Base-by-base conservation (phyloP, 148 eudicot species). In the Silene latifolia region DNA sequence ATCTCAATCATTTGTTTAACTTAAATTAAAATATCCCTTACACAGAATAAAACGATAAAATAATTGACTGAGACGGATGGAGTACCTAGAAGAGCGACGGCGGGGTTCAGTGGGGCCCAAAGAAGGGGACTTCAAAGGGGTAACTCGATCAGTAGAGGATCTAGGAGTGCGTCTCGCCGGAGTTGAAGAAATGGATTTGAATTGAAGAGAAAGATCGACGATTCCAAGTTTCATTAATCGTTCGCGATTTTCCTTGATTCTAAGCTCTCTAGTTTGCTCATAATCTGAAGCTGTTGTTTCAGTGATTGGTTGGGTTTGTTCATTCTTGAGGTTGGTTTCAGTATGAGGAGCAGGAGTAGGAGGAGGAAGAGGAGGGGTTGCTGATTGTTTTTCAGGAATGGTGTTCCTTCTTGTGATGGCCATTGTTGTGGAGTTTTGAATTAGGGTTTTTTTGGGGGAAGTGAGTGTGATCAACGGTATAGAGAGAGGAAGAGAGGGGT, bases 21-120 rank as follows among this genome's bases (percentile, higher is more conserved):
- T n/a, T n/a, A n/a, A n/a, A n/a, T n/a, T n/a, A n/a, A n/a, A n/a
- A n/a, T n/a, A n/a, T n/a, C n/a, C n/a, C n/a, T n/a, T n/a, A n/a
- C n/a, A n/a, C n/a, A n/a, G n/a, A n/a, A n/a, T n/a, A 39, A 39
- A 39, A 39, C 9, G 44, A 39, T 39, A 39, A 39, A 32, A 32
- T 3, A 32, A 32, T 32, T 4, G 35, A 4, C 35, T 4, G 35
- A 32, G 35, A 32, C 35, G 35, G 35, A 32, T 32, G 35, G 3
- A 32, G 35, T 32, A 77, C 98, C 97, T 84, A 23, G 98, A 89
- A 63, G 98, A 94, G 21, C 98, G 93, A 72, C 98, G 97, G 53
- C 46, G 39, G 61, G 97, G 88, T 12, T 72, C 89, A 65, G 86
- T 18, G 29, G 82, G 72, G 11, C 54, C 73, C 42, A 76, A 42